phyloP scores from a whole-genome alignment of 1,139 yeast species.

The Geotrichum cucujoidarum region DNA sequence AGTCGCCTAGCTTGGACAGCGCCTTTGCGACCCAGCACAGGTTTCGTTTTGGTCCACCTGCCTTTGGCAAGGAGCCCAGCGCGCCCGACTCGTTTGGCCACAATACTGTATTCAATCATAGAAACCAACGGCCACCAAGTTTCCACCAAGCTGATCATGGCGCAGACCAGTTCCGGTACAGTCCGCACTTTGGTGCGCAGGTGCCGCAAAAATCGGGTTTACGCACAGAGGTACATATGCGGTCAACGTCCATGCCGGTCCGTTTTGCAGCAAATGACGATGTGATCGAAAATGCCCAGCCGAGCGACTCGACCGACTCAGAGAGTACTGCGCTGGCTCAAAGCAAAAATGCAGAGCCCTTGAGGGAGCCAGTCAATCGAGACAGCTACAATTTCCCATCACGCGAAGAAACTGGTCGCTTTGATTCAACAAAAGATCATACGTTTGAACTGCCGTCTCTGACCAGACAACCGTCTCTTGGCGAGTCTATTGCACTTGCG shows the following conservation, averaged over 20 bases:
- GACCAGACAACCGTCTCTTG: not conserved
- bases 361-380: not conserved
- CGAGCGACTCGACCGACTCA: conserved; percentile 2
- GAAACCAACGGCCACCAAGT: too few relatives aligned
- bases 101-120: too few relatives aligned
- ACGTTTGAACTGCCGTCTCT: not conserved
- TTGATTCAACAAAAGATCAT: too few relatives aligned
- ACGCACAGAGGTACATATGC: conserved; percentile 18
- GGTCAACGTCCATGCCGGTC: conserved; percentile 12
- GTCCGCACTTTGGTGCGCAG: too few relatives aligned
- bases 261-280: conserved; percentile 11
- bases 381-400: not conserved
- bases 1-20: too few relatives aligned
- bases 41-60: too few relatives aligned
- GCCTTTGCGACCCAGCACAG: too few relatives aligned
- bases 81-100: too few relatives aligned
- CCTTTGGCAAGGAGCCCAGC: too few relatives aligned
- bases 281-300: not conserved
- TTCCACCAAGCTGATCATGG: too few relatives aligned
- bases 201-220: conserved; percentile 17
- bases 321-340: not conserved
- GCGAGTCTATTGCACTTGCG: not conserved
- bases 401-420: not conserved
- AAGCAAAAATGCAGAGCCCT: not conserved
- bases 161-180: too few relatives aligned